These are phyloP conservation scores for Oryza nivara DNA, from an alignment of 176 grass and related monocot species.

Conservation along the genomic window DNA sequence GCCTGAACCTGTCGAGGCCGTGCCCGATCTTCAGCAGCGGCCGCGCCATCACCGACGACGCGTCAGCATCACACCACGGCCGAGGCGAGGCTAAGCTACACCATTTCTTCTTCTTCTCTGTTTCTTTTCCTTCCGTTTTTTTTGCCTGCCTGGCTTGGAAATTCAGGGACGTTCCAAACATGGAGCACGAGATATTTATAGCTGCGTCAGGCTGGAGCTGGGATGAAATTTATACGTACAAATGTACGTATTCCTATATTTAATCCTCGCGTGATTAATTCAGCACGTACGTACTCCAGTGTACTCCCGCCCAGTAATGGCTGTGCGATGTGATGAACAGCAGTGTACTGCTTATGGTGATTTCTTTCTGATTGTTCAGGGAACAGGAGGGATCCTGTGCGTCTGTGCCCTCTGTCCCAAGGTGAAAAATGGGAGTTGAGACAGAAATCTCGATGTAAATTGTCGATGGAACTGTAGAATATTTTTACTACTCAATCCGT, in stretches of 20 bases:
- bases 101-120: neutral
- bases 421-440: too few species aligned
- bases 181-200: constrained; percentile 21
- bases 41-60: constrained; percentile 48
- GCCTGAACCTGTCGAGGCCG: constrained; percentile 57
- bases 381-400: neutral
- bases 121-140: neutral
- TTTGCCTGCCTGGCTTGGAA: constrained; percentile 29
- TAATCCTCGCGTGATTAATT: neutral
- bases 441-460: too few species aligned
- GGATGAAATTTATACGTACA: neutral
- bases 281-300: neutral
- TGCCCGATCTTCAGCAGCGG: constrained; percentile 60
- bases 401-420: too few species aligned
- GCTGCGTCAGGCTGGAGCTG: neutral
- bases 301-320: neutral
- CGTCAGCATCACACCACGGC: constrained; percentile 17
- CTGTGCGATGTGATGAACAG: neutral
- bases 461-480: too few species aligned
- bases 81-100: too few species aligned
- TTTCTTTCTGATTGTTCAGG: neutral
- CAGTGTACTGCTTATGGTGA: neutral
- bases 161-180: neutral
- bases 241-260: neutral
- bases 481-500: too few species aligned